Percentiles rank a stretch among this genome's conserved stretches.
phyloP scores from a whole-genome alignment of 768 basidiomycete species.

The Filobasidium wieringae region DNA sequence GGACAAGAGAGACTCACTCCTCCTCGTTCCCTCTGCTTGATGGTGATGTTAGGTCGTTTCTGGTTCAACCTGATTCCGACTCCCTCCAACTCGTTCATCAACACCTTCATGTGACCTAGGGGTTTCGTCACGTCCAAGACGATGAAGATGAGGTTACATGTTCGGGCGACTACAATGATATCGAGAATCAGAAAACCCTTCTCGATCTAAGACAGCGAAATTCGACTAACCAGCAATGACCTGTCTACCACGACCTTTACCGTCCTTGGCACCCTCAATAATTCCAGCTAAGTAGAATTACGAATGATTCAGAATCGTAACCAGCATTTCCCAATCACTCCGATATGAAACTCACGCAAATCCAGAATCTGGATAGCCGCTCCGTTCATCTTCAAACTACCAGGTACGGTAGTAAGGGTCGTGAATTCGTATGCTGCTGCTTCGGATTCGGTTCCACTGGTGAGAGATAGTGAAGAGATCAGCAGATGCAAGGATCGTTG shows the following conservation, averaged over 20 bases:
- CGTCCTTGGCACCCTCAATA: constrained; percentile 94
- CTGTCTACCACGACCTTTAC: constrained; percentile 90
- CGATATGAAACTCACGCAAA: constrained; percentile 52
- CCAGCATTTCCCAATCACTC: background rate
- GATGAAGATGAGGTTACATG: constrained; percentile 97
- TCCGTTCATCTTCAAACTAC: constrained; percentile 86
- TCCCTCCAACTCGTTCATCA: constrained; percentile 89
- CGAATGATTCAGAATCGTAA: constrained; percentile 9
- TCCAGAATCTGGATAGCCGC: constrained; percentile 92
- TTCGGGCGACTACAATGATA: constrained; percentile 64
- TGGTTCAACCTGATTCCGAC: constrained; percentile 97
- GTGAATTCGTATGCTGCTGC: constrained; percentile 96
- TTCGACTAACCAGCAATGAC: constrained; percentile 37
- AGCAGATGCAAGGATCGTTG: background rate
- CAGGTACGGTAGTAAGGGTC: constrained; percentile 86
- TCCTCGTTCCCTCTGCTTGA: constrained; percentile 57
- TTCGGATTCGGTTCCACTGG: constrained; percentile 76
- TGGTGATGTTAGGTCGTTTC: constrained; percentile 71
- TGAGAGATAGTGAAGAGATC: background rate
- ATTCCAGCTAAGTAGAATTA: constrained; percentile 92
- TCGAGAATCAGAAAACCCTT: background rate
- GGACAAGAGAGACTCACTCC: constrained; percentile 25
- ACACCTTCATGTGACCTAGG: constrained; percentile 78
- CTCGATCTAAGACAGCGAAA: background rate
- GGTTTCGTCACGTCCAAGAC: constrained; percentile 96